Percentiles rank a stretch among this genome's conserved stretches.
Conservation (phyloP, 352 stramenopile genomes). For the Hyaloperonospora brassicae region DNA sequence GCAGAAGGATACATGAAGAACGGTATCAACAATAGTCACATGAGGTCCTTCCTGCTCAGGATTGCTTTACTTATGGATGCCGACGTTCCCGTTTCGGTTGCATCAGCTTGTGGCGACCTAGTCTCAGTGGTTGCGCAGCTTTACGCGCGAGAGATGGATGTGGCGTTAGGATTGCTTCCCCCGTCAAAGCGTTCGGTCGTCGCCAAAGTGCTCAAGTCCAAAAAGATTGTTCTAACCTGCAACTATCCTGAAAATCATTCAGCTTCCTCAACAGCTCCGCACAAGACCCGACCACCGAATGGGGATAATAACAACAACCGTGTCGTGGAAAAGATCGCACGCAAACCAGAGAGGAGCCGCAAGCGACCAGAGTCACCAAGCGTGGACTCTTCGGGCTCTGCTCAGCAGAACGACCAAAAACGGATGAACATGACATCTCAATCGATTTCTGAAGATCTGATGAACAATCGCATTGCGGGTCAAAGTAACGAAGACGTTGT, state of each 20-base stretch:
- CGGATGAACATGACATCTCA: conserved; percentile 28
- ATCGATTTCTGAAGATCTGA: conserved; percentile 1
- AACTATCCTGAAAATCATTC: conserved; percentile 10
- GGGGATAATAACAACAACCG: conserved; percentile 22
- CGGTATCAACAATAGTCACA: conserved; percentile 51
- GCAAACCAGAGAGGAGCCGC: conserved; percentile 30
- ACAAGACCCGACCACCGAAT: conserved; percentile 11
- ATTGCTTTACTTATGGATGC: conserved; percentile 56
- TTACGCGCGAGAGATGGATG: conserved; percentile 50
- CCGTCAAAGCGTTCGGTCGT: conserved; percentile 49
- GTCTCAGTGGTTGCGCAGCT: conserved; percentile 37
- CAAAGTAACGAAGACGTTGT: conserved; percentile 1
- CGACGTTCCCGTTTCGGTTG: conserved; percentile 52
- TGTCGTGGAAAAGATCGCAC: conserved; percentile 2
- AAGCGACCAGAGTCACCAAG: conserved; percentile 47
- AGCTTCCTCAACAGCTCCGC: conserved; percentile 9
- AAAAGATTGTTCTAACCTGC: conserved; percentile 45
- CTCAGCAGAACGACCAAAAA: conserved; percentile 36
- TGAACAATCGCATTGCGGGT: neutral
- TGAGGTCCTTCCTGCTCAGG: conserved; percentile 63
- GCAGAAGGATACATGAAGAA: conserved; percentile 54
- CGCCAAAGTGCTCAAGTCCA: conserved; percentile 44
- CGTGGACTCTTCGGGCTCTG: conserved; percentile 28
- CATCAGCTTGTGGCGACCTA: conserved; percentile 49
- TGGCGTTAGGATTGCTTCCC: conserved; percentile 40